Conservation (phyloP, 768 basidiomycete species). For the Boletus speciosus region DNA sequence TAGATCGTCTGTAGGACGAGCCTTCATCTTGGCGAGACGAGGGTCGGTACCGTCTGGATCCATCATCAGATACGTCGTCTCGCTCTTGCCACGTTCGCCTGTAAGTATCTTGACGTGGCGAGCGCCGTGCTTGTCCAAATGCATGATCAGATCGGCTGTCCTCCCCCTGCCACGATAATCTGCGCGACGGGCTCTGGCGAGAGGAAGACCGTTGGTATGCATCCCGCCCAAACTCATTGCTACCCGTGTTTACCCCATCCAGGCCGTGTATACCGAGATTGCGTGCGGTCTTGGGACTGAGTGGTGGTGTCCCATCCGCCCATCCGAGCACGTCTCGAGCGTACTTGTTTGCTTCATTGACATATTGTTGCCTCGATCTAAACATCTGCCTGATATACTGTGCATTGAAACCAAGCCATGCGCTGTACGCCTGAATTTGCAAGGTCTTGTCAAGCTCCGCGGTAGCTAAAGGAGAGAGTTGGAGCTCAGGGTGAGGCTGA, state of each 20-base stretch:
- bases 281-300: slow-evolving; percentile 44
- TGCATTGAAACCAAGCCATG: slow-evolving; percentile 59
- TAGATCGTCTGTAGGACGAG: slow-evolving; percentile 2
- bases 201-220: slow-evolving; percentile 4
- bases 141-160: background rate
- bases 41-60: background rate
- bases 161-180: slow-evolving; percentile 11
- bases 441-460: slow-evolving; percentile 32
- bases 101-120: slow-evolving; percentile 1
- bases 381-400: slow-evolving; percentile 34
- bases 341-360: slow-evolving; percentile 38
- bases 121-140: background rate
- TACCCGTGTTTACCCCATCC: slow-evolving; percentile 21
- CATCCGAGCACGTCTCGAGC: slow-evolving; percentile 38
- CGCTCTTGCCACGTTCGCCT: slow-evolving; percentile 1
- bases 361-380: slow-evolving; percentile 40
- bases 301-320: slow-evolving; percentile 34
- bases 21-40: slow-evolving; percentile 5
- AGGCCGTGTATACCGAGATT: slow-evolving; percentile 49
- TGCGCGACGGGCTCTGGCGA: background rate
- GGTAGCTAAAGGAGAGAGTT: slow-evolving; percentile 23
- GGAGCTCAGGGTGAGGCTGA: slow-evolving; percentile 26
- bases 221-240: background rate
- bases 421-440: slow-evolving; percentile 51
- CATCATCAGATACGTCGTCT: background rate